Percentiles rank a stretch among this genome's conserved stretches.
Evolutionary conservation across 768 basidiomycete genomes (phyloP).

Genomic region (Gyrodon lividus): DNA sequence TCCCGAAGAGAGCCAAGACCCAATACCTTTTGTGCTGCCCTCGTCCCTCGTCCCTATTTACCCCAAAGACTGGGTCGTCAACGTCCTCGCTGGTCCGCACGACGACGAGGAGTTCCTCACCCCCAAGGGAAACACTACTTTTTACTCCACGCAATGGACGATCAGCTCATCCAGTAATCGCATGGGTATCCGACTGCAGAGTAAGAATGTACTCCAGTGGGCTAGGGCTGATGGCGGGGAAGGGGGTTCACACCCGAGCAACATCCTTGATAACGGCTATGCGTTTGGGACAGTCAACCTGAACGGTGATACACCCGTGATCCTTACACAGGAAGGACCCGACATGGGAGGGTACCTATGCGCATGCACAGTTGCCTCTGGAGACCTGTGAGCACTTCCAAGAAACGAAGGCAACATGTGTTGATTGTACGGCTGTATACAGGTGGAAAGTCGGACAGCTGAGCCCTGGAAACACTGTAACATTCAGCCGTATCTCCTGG

Average conservation of each 20-base stretch:
- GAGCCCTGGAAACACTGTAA: constrained; percentile 52
- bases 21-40: constrained; percentile 23
- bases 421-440: neutral
- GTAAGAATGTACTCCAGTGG: constrained; percentile 46
- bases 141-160: constrained; percentile 53
- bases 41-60: constrained; percentile 40
- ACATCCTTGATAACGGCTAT: constrained; percentile 64
- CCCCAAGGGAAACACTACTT: constrained; percentile 41
- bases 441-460: constrained; percentile 74
- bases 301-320: constrained; percentile 70
- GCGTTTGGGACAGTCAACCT: constrained; percentile 54
- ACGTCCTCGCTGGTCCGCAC: constrained; percentile 62
- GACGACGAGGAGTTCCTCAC: constrained; percentile 58
- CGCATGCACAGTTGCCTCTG: constrained; percentile 49
- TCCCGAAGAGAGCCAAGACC: constrained; percentile 9
- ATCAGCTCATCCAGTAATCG: constrained; percentile 60
- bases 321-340: constrained; percentile 60
- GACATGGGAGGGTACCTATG: constrained; percentile 66
- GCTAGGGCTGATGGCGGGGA: constrained; percentile 57
- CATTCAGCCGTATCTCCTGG: constrained; percentile 52
- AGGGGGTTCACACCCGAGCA: constrained; percentile 68
- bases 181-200: constrained; percentile 60
- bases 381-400: constrained; percentile 43
- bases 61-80: constrained; percentile 48
- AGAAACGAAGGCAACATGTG: neutral